These are phyloP conservation scores for Aspergillus aculeatus DNA, from an alignment of 2,329 filamentous ascomycete species.

Conservation along the genomic window DNA sequence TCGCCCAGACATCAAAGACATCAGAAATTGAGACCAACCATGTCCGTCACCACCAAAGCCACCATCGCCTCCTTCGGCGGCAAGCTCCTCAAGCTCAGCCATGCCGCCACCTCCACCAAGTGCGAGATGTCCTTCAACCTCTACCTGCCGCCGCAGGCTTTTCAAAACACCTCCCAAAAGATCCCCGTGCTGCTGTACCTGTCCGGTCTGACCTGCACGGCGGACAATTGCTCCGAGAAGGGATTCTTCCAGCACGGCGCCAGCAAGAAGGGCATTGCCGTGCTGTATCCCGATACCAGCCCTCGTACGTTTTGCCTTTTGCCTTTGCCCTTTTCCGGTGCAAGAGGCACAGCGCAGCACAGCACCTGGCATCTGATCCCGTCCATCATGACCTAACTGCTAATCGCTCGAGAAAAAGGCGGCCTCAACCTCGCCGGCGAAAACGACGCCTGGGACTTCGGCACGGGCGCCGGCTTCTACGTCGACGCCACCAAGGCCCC, in stretches of 20 bases:
- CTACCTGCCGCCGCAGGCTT: constrained; percentile 76
- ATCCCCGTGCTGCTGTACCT: constrained; percentile 90
- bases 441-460: constrained; percentile 88
- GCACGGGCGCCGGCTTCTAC: constrained; percentile 90
- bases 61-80: constrained; percentile 91
- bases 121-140: constrained; percentile 93
- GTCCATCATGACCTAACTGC: too few relatives aligned
- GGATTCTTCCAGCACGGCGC: constrained; percentile 91
- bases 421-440: constrained; percentile 79
- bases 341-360: too few relatives aligned
- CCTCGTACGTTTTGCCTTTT: constrained; percentile 60
- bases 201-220: constrained; percentile 90
- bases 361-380: too few relatives aligned
- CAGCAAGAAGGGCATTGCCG: constrained; percentile 76
- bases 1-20: neutral
- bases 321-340: too few relatives aligned
- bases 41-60: constrained; percentile 86
- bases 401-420: constrained; percentile 43
- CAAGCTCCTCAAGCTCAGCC: constrained; percentile 89
- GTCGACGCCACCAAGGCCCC: constrained; percentile 76
- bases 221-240: constrained; percentile 72
- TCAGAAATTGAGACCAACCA: constrained; percentile 34
- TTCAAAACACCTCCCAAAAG: constrained; percentile 53
- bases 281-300: constrained; percentile 93
- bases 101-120: constrained; percentile 73